phyloP scores from a whole-genome alignment of 108 stramenopile species.

The Cyclotella baltica region DNA sequence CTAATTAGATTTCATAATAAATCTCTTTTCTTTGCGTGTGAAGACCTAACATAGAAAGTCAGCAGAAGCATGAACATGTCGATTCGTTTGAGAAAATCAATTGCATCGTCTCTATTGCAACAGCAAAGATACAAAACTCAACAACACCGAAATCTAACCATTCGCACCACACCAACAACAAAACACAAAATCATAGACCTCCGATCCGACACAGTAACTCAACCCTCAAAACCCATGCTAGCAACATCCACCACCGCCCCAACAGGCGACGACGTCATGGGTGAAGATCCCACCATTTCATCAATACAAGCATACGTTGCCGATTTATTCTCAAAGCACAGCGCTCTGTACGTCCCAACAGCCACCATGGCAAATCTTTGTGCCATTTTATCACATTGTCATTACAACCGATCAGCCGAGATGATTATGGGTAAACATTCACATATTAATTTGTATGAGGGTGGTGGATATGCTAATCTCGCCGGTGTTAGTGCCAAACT shows the following conservation, averaged over 20 bases:
- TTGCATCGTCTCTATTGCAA: too few relatives aligned
- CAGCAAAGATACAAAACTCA: neutral
- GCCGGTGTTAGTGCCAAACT: constrained; percentile 85
- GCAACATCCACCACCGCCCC: constrained; percentile 67
- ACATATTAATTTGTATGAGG: constrained; percentile 83
- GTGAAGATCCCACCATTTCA: constrained; percentile 95
- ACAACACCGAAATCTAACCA: neutral
- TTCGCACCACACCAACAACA: neutral
- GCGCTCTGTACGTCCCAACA: constrained; percentile 94
- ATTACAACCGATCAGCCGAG: constrained; percentile 76
- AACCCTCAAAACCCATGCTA: constrained; percentile 85
- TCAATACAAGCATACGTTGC: constrained; percentile 88
- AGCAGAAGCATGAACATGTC: too few relatives aligned
- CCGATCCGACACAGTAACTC: constrained; percentile 96
- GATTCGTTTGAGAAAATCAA: too few relatives aligned
- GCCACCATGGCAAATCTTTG: constrained; percentile 98
- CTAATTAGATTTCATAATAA: too few relatives aligned
- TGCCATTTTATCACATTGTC: constrained; percentile 88
- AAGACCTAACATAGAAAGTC: too few relatives aligned
- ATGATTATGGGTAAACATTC: constrained; percentile 77
- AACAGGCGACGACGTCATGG: constrained; percentile 96
- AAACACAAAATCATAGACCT: constrained; percentile 67
- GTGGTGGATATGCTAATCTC: constrained; percentile 64
- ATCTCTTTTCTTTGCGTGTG: too few relatives aligned
- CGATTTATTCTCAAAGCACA: constrained; percentile 89